Conservation (phyloP, 306 rosid genomes). For the Benincasa hispida region DNA sequence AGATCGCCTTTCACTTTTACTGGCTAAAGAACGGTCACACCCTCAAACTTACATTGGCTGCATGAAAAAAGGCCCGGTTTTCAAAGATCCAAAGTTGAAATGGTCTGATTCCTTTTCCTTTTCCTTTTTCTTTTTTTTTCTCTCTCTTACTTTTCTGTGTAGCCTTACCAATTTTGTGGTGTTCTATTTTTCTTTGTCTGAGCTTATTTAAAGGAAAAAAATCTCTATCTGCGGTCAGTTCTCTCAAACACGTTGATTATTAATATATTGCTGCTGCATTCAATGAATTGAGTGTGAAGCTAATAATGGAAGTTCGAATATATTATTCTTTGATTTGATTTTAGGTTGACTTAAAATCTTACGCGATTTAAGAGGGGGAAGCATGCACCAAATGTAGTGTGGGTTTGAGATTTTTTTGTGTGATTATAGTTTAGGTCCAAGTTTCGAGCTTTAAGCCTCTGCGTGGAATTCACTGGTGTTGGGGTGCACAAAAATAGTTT, state of each 20-base stretch:
- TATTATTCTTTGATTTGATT: not conserved
- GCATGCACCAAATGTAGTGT: not conserved
- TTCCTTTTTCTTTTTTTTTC: not conserved
- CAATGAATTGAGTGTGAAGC: not conserved
- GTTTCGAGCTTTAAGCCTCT: not conserved
- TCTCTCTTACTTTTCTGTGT: not conserved
- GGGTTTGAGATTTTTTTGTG: not conserved
- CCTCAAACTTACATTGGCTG: conserved; percentile 92
- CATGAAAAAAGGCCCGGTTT: conserved; percentile 98
- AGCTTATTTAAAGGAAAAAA: not conserved
- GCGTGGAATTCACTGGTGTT: not conserved
- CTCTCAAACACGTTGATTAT: too few relatives aligned
- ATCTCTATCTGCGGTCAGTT: too few relatives aligned
- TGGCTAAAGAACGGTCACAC: conserved; percentile 74
- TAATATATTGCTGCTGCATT: not conserved
- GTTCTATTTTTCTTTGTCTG: not conserved
- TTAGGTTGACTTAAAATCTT: not conserved
- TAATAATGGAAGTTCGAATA: not conserved
- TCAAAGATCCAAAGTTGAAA: conserved; percentile 88
- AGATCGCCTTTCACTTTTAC: conserved; percentile 81
- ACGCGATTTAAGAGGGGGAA: not conserved
- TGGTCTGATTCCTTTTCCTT: conserved; percentile 40
- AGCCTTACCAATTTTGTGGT: not conserved
- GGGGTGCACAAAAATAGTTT: not conserved
- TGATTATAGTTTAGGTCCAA: not conserved